Base-by-base conservation (phyloP, 768 basidiomycete species). In the Mycena crocata region DNA sequence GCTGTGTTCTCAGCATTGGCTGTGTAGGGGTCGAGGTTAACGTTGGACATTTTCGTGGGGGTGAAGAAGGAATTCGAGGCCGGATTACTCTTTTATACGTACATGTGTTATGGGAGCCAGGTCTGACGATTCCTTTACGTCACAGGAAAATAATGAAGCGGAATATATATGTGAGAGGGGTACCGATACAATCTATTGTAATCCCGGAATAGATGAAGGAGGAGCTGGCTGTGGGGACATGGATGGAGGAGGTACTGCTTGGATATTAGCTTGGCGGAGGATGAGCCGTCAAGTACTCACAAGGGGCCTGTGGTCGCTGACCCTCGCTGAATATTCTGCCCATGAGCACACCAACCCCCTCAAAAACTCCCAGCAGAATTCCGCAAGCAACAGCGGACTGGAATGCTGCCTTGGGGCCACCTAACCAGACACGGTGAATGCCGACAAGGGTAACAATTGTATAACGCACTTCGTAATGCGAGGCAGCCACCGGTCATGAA, bases 401-500 rank as follows among this genome's bases (percentile, higher is more conserved):
- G 48, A 98, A 82, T 28, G 95, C 95, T 28, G 94, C 90, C 81
- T 87, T 91, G 31, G 97, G 98, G 21, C 97, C 97, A 83, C 95
- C 97, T 98, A 72, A 15, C 10, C 31, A 57, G 48, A 32, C 51
- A 54, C 31, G 31, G 28, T 72, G 31, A 69, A 62, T 48, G 45
- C 23, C 65, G 45, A 48, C 24, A 44, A 32, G 40, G 45, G 32
- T 19, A 54, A 66, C 26, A 66, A 55, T 42, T 32, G 39, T n/a
- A 56, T 24, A 32, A 90, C 94, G 81, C 79, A 98, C 97, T 94
- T 83, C 97, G 88, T 67, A 93, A 87, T 63, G 97, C 98, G 58
- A 98, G 81, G 78, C 94, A 96, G 60, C 98, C 98, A 80, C 98
- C 98, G 13, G 98, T 99, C 90, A 98, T 88, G 83, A 99, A 99